Percentiles rank a stretch among this genome's conserved stretches.
Evolutionary conservation across 306 rosid species (phyloP).

Genomic region (Coriaria nepalensis): DNA sequence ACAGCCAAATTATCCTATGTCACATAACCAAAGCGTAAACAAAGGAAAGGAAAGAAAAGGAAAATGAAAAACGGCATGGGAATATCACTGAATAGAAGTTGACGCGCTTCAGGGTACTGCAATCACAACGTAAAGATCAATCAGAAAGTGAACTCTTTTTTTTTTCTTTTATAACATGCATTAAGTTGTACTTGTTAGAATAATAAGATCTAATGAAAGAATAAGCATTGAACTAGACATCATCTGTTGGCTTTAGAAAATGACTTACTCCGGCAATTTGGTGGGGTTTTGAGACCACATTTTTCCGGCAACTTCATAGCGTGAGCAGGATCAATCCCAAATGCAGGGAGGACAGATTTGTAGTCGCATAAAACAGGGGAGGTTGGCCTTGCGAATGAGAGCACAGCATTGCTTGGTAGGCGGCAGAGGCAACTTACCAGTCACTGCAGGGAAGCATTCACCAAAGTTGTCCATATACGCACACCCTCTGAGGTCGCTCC

Average conservation of each 20-base stretch:
- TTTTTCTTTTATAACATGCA: too few relatives aligned
- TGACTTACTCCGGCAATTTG: slow-evolving; percentile 33
- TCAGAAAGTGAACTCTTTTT: too few relatives aligned
- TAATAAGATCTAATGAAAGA: too few relatives aligned
- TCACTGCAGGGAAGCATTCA: slow-evolving; percentile 35
- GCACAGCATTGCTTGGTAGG: slow-evolving; percentile 37
- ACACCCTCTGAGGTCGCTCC: slow-evolving; percentile 14
- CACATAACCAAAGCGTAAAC: too few relatives aligned
- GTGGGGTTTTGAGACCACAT: slow-evolving; percentile 40
- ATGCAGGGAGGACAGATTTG: slow-evolving; percentile 27
- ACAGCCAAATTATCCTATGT: too few relatives aligned
- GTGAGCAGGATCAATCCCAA: slow-evolving; percentile 34
- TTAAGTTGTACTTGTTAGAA: too few relatives aligned
- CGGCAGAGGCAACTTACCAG: slow-evolving; percentile 24
- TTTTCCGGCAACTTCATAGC: slow-evolving; percentile 53
- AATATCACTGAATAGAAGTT: neutral
- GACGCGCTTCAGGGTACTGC: slow-evolving; percentile 12
- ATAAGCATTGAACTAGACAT: neutral
- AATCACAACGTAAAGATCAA: neutral
- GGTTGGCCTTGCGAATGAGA: slow-evolving; percentile 31
- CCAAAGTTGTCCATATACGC: slow-evolving; percentile 22
- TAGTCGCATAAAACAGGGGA: slow-evolving; percentile 40
- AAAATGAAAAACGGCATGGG: neutral
- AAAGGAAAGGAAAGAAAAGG: too few relatives aligned
- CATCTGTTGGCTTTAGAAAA: neutral